Conservation (phyloP, 805 yeast genomes). For the Lipomyces yamanashiensis region DNA sequence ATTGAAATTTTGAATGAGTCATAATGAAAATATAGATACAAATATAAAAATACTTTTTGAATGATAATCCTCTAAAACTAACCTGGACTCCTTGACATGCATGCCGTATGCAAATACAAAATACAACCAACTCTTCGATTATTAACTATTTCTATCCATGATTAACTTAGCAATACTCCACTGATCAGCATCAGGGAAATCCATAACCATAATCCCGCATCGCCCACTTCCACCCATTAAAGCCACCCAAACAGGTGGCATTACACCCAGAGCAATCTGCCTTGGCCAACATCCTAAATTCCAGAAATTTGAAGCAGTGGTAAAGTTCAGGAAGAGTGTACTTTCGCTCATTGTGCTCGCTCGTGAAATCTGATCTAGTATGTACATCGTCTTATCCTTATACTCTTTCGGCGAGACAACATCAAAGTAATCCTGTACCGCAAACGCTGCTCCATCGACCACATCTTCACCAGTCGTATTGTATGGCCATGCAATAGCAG, state of each 20-base stretch:
- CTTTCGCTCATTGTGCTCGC: constrained; percentile 54
- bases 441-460: constrained; percentile 44
- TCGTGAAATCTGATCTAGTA: constrained; percentile 58
- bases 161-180: constrained; percentile 61
- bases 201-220: constrained; percentile 70
- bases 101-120: no score
- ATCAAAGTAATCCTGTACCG: constrained; percentile 78
- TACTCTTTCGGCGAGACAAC: constrained; percentile 58
- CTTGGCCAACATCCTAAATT: constrained; percentile 77
- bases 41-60: not conserved
- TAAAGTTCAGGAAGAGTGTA: constrained; percentile 71
- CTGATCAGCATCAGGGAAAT: constrained; percentile 64
- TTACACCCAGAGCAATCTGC: constrained; percentile 60
- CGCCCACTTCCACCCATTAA: constrained; percentile 38
- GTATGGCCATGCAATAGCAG: constrained; percentile 69
- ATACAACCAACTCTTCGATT: not conserved
- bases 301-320: constrained; percentile 74
- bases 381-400: constrained; percentile 59
- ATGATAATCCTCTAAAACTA: not conserved
- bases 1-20: not conserved
- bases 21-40: not conserved
- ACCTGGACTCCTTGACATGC: not conserved
- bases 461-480: constrained; percentile 72
- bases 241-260: constrained; percentile 34
- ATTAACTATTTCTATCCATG: constrained; percentile 46